Base-by-base conservation (phyloP, 2,329 filamentous ascomycete species). In the Coniosporium uncinatum region DNA sequence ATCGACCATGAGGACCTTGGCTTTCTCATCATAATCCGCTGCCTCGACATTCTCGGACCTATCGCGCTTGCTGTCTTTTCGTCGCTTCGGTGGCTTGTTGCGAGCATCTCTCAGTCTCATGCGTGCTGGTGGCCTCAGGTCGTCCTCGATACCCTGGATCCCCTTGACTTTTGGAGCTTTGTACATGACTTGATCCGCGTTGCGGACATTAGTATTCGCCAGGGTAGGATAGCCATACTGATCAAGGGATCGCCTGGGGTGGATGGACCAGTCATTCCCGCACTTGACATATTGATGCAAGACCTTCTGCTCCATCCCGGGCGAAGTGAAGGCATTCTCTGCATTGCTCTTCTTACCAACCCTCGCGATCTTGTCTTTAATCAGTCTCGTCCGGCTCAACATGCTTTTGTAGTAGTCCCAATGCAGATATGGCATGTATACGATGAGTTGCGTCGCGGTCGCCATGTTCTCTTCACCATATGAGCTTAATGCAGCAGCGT, bases 111-210 rank as follows among this genome's bases (percentile, higher is more conserved):
- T 47, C 22, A 51, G 52, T 45, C 54, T 62, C 46, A 49, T 59
- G 46, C 69, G 58, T 42, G 74, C 63, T 2, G 77, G 80, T 2
- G 82, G 65, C 2, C 62, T 50, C 8, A 8, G 8, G n/a, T n/a
- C n/a, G n/a, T n/a, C n/a, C n/a, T n/a, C n/a, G n/a, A n/a, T n/a
- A n/a, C n/a, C n/a, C n/a, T n/a, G n/a, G n/a, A n/a, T n/a, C n/a
- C 24, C 24, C 24, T n/a, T 29, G 8, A n/a, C n/a, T 29, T n/a
- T 29, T n/a, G n/a, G n/a, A n/a, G n/a, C n/a, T 49, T 83, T 83
- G 56, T 82, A 83, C 5, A 83, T 58, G 75, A 83, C 82, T 53
- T 83, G 79, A 33, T 83, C 79, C 34, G 80, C 77, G 33, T 83
- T 80, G 16, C 79, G 63, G 0, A 76, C 74, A 33, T 76, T 61